Base-by-base conservation (phyloP, 2,329 filamentous ascomycete species). In the Sphaerulina vaccinii region DNA sequence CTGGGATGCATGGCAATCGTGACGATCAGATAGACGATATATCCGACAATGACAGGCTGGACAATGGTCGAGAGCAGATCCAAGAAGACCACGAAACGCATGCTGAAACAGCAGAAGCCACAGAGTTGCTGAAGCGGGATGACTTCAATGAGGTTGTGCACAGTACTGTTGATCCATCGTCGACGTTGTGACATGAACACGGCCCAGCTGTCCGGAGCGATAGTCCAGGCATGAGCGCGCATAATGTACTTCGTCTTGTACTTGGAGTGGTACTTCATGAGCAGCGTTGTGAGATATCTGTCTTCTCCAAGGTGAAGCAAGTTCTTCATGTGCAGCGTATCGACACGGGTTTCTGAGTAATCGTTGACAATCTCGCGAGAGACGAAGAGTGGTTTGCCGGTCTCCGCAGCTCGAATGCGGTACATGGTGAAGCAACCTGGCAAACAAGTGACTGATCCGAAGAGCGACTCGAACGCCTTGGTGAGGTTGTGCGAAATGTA, bases 341-440 rank as follows among this genome's bases (percentile, higher is more conserved):
- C 93, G 57, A 99, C 93, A 58, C 93, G 91, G 64, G 96, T 96
- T 51, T 92, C 90, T 0, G 90, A 78, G 70, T 99, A 99, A 42
- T 83, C 79, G 2, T 96, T 86, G 11, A 97, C 83, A 23, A 99
- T 82, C 67, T 97, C 93, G 59, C 86, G 85, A 71, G 90, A 96
- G 64, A 99, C 91, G 69, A 99, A 97, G 23, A 99, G 80, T 10
- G 93, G 93, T 74, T 97, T 97, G 64, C 91, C 92, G 13, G 86
- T 90, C 71, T 97, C 93, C 5, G 91, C 88, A 23, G 93, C 90
- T 57, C 93, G 89, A 66, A 99, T 90, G 63, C 93, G 87, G 74
- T 96, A 99, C 93, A 99, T 99, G 65, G 87, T 90, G 81, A 97
- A 99, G 82, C 93, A 99, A 77, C 93, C 93, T 19, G 93, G 93